Evolutionary conservation across 768 basidiomycete genomes (phyloP), one percentile per base, ranked within the genome.

Genomic region (Boletus tomentosulus): DNA sequence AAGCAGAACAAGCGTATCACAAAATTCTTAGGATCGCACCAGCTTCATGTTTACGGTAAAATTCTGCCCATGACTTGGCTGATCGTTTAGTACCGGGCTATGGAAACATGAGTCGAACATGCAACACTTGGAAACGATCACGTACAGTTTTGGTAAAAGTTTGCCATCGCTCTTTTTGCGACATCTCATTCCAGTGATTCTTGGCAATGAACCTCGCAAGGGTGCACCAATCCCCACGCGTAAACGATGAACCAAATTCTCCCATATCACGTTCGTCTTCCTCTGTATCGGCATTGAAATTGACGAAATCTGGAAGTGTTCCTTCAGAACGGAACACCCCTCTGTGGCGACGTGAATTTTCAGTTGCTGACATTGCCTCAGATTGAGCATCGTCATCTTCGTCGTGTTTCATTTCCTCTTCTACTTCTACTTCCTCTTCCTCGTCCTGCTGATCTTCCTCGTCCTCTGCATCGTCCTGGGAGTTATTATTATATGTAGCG

Each of bases 141-240:
- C 72, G 58, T 61, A 85, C 86, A 61, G 73, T 74, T 63, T 77
- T 73, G 44, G 71, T 67, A 58, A 82, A 86, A 16, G 74, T 66
- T 1, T 73, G 73, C 84, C 85, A 89, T 62, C 77, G 76, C 33
- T 84, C 80, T 52, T 69, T 76, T 1, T 54, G 53, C 16, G 68
- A 60, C 56, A 73, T 64, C 25, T 66, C 66, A 25, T 73, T 64
- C 74, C 82, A 87, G 3, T 73, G 68, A 49, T 72, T 72, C 6
- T 71, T 73, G 25, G 80, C 79, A 34, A 86, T 78, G 67, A 85
- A 78, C 57, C 77, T 80, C 13, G 85, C 84, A 47, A 82, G 72
- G 45, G 78, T 73, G 55, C 83, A 79, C 52, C 79, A 68, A 62
- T 89, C 87, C n/a, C 83, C 83, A n/a, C 76, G 73, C 25, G 77